A percentile compares a stretch with the other conserved stretches of the same genome.
These are phyloP conservation scores for Metarhizium rileyi DNA, from an alignment of 2,329 filamentous ascomycete species.

Conservation along the genomic window DNA sequence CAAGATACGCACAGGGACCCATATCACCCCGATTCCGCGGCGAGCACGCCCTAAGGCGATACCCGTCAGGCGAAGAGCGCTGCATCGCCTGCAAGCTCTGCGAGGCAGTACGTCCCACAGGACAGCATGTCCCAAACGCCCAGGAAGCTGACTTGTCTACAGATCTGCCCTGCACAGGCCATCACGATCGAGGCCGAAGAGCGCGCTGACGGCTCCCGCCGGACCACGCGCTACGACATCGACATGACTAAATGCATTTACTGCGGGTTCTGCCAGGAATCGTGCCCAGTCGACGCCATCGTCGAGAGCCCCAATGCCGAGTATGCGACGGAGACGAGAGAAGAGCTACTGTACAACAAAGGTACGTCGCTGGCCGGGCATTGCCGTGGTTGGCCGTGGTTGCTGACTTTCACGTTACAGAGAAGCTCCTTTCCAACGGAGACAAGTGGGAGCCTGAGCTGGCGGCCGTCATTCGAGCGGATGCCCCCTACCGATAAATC, in stretches of 20 bases:
- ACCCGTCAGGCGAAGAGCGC: conserved; percentile 94
- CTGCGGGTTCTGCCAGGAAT: conserved; percentile 98
- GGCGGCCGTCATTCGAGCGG: conserved; percentile 81
- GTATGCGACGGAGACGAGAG: conserved; percentile 60
- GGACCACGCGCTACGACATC: conserved; percentile 96
- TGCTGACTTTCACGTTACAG: conserved; percentile 22
- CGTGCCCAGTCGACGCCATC: conserved; percentile 92
- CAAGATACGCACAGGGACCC: conserved; percentile 57
- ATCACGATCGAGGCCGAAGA: conserved; percentile 99
- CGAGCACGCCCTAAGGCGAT: conserved; percentile 91
- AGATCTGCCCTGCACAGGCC: conserved; percentile 92
- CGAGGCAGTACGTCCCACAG: conserved; percentile 56
- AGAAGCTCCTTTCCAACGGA: conserved; percentile 80
- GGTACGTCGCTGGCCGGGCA: conserved; percentile 26
- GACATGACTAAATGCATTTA: conserved; percentile 99
- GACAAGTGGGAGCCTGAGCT: conserved; percentile 98
- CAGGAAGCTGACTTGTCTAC: not conserved
- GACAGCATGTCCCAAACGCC: not conserved
- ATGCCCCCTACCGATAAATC: conserved; percentile 79
- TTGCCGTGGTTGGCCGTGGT: not conserved
- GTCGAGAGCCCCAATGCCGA: conserved; percentile 55
- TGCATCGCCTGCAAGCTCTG: conserved; percentile 99
- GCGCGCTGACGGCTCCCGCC: conserved; percentile 86
- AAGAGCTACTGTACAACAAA: conserved; percentile 97
- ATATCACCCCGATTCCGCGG: conserved; percentile 97